phyloP scores from a whole-genome alignment of 257 asterid genomes.

The Salvia miltiorrhiza region DNA sequence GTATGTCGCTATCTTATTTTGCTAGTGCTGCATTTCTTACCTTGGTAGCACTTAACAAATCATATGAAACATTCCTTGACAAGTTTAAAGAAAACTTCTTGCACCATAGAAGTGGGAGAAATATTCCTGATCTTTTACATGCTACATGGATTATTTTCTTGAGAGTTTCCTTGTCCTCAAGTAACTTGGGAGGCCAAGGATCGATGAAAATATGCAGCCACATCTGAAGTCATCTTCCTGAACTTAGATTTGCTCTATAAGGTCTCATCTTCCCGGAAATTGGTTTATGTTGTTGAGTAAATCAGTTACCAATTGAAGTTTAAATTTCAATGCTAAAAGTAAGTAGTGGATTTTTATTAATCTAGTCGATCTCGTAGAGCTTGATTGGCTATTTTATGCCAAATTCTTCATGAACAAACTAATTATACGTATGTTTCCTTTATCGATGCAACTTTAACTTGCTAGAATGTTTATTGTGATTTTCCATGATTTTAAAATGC shows the following conservation, averaged over 20 bases:
- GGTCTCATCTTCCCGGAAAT: neutral
- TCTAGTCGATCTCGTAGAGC: neutral
- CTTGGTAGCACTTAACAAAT: neutral
- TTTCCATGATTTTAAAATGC: neutral
- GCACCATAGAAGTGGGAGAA: neutral
- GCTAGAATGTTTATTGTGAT: neutral
- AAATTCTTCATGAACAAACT: neutral
- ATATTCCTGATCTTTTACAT: neutral
- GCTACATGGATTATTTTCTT: neutral
- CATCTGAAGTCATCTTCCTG: neutral
- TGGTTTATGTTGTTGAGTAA: neutral
- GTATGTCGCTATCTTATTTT: slow-evolving; percentile 19
- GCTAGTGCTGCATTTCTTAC: neutral
- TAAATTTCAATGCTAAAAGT: neutral
- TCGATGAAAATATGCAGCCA: neutral
- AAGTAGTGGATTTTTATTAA: neutral
- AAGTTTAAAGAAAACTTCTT: neutral
- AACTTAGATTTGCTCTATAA: neutral
- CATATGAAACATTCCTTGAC: neutral
- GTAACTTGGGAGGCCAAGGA: neutral
- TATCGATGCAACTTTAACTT: neutral
- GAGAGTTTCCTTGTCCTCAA: neutral
- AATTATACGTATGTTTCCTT: neutral
- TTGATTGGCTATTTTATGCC: neutral
- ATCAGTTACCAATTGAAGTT: neutral